A percentile compares a stretch with the other conserved stretches of the same genome.
These are phyloP conservation scores for Moniliella sp. DNA, from an alignment of 1,284 basidiomycete species.

Conservation along the genomic window DNA sequence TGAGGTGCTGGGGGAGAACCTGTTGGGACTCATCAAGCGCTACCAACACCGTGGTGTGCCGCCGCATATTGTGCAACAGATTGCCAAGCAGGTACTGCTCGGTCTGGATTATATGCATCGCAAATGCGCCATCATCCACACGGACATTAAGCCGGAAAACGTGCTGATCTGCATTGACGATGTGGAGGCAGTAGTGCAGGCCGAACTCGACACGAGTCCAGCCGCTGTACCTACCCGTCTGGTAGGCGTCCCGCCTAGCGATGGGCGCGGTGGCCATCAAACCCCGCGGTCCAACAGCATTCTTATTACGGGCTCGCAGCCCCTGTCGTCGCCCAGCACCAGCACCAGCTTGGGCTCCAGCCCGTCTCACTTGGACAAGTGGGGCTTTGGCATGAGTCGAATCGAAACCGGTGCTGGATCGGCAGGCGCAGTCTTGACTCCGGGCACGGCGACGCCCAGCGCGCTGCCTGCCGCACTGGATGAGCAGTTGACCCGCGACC, in stretches of 20 bases:
- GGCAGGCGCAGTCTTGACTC: too few relatives aligned
- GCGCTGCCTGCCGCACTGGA: too few relatives aligned
- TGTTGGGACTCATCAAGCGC: slow-evolving; percentile 79
- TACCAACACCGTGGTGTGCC: slow-evolving; percentile 80
- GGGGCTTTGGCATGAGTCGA: slow-evolving; percentile 69
- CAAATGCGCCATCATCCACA: slow-evolving; percentile 60
- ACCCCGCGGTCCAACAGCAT: too few relatives aligned
- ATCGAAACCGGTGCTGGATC: slow-evolving; percentile 33
- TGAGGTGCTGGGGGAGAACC: slow-evolving; percentile 81
- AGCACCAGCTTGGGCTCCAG: slow-evolving; percentile 51
- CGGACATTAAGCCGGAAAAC: slow-evolving; percentile 80
- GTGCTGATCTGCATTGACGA: slow-evolving; percentile 72
- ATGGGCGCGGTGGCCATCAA: slow-evolving; percentile 79
- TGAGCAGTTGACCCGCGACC: too few relatives aligned
- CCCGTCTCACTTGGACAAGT: slow-evolving; percentile 70
- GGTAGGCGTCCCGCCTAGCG: slow-evolving; percentile 72
- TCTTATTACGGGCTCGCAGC: too few relatives aligned
- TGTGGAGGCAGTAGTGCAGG: slow-evolving; percentile 68
- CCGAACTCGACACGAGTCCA: slow-evolving; percentile 49
- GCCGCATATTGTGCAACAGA: slow-evolving; percentile 68
- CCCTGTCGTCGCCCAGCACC: slow-evolving; percentile 52
- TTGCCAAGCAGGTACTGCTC: slow-evolving; percentile 74
- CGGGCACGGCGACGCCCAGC: too few relatives aligned
- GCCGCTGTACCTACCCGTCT: slow-evolving; percentile 46
- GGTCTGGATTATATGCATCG: slow-evolving; percentile 87